These are phyloP conservation scores for Withania somnifera DNA, from an alignment of 305 asterid genomes.

Conservation along the genomic window DNA sequence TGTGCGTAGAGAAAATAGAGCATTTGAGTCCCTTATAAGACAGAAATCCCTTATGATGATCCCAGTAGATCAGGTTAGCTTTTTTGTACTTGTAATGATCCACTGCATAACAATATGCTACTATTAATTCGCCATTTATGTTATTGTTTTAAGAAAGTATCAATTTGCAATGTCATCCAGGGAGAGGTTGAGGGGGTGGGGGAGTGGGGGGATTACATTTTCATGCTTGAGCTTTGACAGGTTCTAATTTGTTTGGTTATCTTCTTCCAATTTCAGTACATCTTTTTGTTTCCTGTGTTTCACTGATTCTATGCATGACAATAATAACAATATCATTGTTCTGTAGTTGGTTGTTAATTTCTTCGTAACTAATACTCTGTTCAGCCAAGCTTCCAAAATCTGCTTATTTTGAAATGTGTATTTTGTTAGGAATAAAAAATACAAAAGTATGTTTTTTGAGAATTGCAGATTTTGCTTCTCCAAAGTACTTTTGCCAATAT, in stretches of 20 bases:
- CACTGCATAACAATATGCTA: not conserved
- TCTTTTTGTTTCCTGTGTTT: not conserved
- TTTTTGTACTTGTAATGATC: conserved; percentile 6
- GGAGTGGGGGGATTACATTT: too few relatives aligned
- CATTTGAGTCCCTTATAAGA: conserved; percentile 89
- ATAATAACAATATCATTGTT: not conserved
- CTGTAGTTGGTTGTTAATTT: not conserved
- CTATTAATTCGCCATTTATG: not conserved
- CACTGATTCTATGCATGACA: not conserved
- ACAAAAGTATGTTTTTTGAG: not conserved
- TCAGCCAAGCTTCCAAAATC: not conserved
- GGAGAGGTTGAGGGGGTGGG: not conserved
- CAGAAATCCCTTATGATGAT: conserved; percentile 94
- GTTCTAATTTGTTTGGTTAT: conserved; percentile 1
- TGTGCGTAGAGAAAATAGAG: conserved; percentile 82
- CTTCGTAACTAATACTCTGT: not conserved
- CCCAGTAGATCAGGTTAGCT: conserved; percentile 70
- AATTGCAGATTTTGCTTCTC: not conserved
- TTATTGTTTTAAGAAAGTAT: not conserved
- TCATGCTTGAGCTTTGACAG: not conserved
- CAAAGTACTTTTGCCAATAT: not conserved
- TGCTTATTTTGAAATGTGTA: not conserved
- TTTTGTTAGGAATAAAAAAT: not conserved
- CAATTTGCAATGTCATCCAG: not conserved
- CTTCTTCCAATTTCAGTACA: not conserved